Base-by-base conservation (phyloP, 2,329 filamentous ascomycete genomes). In the Aspergillus ochraceus region DNA sequence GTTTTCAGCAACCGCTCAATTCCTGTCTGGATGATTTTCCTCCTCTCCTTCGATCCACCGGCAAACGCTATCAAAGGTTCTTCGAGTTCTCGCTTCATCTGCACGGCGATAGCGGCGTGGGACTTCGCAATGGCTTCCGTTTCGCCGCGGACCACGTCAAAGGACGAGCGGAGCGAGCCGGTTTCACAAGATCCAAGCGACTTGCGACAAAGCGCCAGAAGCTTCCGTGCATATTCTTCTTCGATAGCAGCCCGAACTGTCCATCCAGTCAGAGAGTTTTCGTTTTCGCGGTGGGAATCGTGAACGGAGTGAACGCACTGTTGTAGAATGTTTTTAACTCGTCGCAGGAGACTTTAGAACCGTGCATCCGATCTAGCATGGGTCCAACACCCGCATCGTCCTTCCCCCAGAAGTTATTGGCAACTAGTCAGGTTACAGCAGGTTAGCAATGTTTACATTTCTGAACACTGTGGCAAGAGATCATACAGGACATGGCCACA, bases 321-420 rank as follows among this genome's bases (percentile, higher is more conserved):
- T 83, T 87, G 76, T 99, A 99, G 79, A 99, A 99, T 10, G 89
- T 83, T 73, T 91, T 94, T 54, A 99, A 78, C 79, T 99, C 95
- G 77, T 99, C 96, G 74, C 90, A 93, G 26, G 95, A 97, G 70
- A 90, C 87, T 82, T 99, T 99, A 52, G 95, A 92, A 77, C 88
- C 89, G 73, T 92, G 89, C 92, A 99, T 96, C 72, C 95, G 94
- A 76, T 94, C 91, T 30, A 99, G 84, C 71, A 99, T 86, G 60
- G 95, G 96, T 50, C 84, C 84, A 71, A 99, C 93, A 74, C 95
- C 96, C 54, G 94, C 95, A 83, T 99, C 95, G 76, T 98, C 94
- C 83, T 96, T 98, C 65, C 95, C 95, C 95, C 95, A 99, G 78
- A 99, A 99, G 76, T 99, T 99, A 81, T 99, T 99, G 71, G 95